A percentile compares a stretch with the other conserved stretches of the same genome.
These are phyloP conservation scores for Persicaria tinctoria DNA, from an alignment of 148 eudicot genomes.

Conservation along the genomic window DNA sequence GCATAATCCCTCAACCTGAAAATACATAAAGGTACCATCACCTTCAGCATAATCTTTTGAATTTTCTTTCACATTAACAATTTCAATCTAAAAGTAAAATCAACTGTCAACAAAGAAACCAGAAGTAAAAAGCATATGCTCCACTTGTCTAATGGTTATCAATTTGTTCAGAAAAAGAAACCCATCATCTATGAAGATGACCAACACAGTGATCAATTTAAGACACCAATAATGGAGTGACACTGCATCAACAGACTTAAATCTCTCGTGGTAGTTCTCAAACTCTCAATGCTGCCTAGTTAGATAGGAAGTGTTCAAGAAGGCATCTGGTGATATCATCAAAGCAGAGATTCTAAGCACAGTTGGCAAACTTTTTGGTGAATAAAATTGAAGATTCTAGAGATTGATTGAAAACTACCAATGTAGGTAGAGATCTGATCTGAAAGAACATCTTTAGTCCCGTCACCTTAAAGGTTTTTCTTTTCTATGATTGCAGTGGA, in stretches of 20 bases:
- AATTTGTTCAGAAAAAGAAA: neutral
- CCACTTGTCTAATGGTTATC: neutral
- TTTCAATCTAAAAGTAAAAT: neutral
- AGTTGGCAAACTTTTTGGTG: neutral
- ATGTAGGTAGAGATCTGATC: neutral
- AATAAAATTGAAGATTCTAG: neutral
- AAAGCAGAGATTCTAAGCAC: neutral
- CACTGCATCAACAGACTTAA: neutral
- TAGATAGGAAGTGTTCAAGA: neutral
- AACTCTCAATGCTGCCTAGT: neutral
- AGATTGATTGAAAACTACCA: neutral
- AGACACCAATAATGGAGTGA: neutral
- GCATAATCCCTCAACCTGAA: slow-evolving; percentile 16
- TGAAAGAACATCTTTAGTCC: neutral
- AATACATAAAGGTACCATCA: slow-evolving; percentile 2
- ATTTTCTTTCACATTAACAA: neutral
- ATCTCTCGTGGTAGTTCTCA: neutral
- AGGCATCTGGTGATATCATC: neutral
- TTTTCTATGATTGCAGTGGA: neutral
- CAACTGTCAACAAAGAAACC: neutral
- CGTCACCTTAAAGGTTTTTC: neutral
- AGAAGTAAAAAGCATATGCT: neutral
- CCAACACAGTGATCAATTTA: neutral
- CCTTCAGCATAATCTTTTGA: neutral
- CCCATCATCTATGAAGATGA: neutral